phyloP scores from a whole-genome alignment of 2,329 filamentous ascomycete species.

The Phoma sp. region DNA sequence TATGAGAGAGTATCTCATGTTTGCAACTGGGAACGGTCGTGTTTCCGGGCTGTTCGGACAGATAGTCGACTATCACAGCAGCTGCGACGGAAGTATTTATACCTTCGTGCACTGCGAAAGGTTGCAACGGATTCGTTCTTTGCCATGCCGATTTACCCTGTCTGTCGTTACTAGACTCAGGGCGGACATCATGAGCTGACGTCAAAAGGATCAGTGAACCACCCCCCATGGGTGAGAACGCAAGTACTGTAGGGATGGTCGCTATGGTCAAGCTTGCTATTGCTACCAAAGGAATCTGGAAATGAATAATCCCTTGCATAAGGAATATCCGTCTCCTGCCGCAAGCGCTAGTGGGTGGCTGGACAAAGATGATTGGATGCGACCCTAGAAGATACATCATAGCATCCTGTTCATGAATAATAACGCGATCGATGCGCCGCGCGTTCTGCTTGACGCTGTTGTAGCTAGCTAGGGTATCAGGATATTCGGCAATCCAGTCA shows the following conservation, averaged over 20 bases:
- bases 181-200: neutral
- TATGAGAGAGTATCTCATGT: slow-evolving; percentile 12
- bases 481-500: slow-evolving; percentile 2
- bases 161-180: neutral
- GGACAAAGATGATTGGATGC: slow-evolving; percentile 2
- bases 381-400: slow-evolving; percentile 1
- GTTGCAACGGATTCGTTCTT: neutral
- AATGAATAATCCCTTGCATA: slow-evolving; percentile 4
- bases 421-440: neutral
- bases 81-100: neutral
- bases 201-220: slow-evolving; percentile 1
- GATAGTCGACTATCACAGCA: neutral
- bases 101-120: neutral
- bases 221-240: neutral
- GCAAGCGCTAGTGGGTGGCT: slow-evolving; percentile 3
- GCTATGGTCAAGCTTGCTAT: neutral
- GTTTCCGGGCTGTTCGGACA: neutral
- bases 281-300: slow-evolving; percentile 1
- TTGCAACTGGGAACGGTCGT: neutral
- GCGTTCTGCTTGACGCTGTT: slow-evolving; percentile 5
- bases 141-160: slow-evolving; percentile 1
- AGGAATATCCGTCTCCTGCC: slow-evolving; percentile 11
- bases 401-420: neutral
- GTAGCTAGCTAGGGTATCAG: neutral
- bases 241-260: neutral